phyloP scores from a whole-genome alignment of 2,329 filamentous ascomycete species.

The Thermomyces lanuginosus region DNA sequence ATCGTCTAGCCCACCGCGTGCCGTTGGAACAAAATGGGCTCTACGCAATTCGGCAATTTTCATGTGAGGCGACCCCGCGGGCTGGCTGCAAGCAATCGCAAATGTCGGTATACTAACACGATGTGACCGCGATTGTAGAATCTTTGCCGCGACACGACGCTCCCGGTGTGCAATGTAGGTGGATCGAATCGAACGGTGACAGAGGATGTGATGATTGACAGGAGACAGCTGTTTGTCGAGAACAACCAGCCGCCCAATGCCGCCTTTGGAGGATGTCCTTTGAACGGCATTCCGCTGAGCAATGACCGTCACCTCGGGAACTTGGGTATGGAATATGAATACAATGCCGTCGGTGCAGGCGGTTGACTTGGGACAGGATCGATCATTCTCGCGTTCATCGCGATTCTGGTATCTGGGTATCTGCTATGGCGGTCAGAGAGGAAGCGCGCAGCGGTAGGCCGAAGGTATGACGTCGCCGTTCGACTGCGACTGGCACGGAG shows the following conservation, averaged over 20 bases:
- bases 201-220: constrained; percentile 8
- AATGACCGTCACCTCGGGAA: constrained; percentile 57
- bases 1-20: no score
- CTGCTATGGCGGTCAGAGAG: constrained; percentile 67
- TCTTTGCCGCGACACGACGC: constrained; percentile 69
- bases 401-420: constrained; percentile 50
- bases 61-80: constrained; percentile 29
- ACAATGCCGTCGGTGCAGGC: constrained; percentile 15
- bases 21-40: constrained; percentile 35
- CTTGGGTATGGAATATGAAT: constrained; percentile 41
- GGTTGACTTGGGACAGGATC: constrained; percentile 43
- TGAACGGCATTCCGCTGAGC: constrained; percentile 59
- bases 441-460: constrained; percentile 84
- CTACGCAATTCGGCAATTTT: constrained; percentile 43
- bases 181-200: constrained; percentile 3
- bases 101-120: constrained; percentile 11
- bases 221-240: constrained; percentile 45
- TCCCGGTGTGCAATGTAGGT: constrained; percentile 73
- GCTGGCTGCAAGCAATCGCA: constrained; percentile 9
- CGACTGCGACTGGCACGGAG: background rate
- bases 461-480: constrained; percentile 45
- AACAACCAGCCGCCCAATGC: constrained; percentile 41
- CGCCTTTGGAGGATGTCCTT: constrained; percentile 53
- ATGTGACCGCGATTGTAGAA: no score
- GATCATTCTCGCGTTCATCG: constrained; percentile 64